Percentiles rank a stretch among this genome's conserved stretches.
phyloP scores from a whole-genome alignment of 148 eudicot species.

The Rhododendron ovatum region DNA sequence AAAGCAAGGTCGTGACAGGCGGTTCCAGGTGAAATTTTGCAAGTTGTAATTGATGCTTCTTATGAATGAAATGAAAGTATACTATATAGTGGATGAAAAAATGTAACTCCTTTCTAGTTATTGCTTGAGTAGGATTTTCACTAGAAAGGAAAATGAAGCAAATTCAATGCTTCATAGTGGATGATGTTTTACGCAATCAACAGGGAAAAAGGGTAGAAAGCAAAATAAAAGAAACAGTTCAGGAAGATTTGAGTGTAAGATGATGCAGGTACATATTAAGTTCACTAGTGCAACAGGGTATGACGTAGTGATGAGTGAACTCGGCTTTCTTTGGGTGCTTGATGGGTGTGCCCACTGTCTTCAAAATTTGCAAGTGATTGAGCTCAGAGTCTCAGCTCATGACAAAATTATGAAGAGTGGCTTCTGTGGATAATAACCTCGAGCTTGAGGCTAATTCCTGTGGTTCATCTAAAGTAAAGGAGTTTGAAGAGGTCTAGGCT shows the following conservation, averaged over 20 bases:
- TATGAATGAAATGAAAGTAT: not conserved
- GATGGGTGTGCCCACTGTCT: not conserved
- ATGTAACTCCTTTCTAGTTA: too few relatives aligned
- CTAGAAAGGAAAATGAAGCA: too few relatives aligned
- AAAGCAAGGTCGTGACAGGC: slow-evolving; percentile 97
- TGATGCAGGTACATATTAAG: not conserved
- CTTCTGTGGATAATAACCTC: not conserved
- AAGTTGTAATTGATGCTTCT: not conserved
- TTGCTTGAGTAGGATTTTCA: not conserved
- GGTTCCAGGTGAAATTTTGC: slow-evolving; percentile 67
- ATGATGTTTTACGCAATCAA: not conserved
- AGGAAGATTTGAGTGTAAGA: not conserved
- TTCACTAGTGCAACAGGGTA: not conserved
- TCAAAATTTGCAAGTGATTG: not conserved
- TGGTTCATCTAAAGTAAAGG: not conserved
- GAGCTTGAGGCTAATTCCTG: not conserved
- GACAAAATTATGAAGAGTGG: not conserved
- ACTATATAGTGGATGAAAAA: too few relatives aligned
- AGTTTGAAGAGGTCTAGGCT: not conserved
- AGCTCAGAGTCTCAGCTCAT: not conserved
- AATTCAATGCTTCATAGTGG: too few relatives aligned
- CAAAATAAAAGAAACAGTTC: not conserved
- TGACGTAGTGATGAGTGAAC: not conserved
- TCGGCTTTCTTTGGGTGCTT: not conserved
- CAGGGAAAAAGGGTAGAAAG: not conserved